These are phyloP conservation scores for Melaleuca quinquenervia DNA, from an alignment of 345 rosid species.

Conservation along the genomic window DNA sequence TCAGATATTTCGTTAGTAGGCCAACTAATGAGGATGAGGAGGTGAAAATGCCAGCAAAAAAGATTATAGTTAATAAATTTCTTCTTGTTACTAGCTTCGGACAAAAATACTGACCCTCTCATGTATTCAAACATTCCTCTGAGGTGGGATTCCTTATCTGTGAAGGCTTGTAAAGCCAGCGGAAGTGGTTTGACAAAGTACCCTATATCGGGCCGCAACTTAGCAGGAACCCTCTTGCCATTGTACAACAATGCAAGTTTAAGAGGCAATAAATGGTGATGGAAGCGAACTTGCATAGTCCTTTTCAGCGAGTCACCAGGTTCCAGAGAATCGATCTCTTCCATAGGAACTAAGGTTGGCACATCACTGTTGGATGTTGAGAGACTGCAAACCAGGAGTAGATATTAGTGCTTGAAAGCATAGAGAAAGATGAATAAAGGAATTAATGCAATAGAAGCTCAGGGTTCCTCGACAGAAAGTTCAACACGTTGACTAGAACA, in stretches of 20 bases:
- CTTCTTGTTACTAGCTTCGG: not conserved
- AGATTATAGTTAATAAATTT: not conserved
- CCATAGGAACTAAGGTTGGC: constrained; percentile 61
- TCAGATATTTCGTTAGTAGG: not conserved
- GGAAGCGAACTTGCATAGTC: constrained; percentile 72
- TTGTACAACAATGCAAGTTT: constrained; percentile 44
- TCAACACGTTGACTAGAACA: not conserved
- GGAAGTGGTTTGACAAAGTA: constrained; percentile 84
- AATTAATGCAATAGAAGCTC: not conserved
- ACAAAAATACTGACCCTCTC: constrained; percentile 49
- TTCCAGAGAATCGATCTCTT: constrained; percentile 50
- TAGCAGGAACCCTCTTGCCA: constrained; percentile 57
- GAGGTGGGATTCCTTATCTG: constrained; percentile 50
- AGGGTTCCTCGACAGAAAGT: not conserved
- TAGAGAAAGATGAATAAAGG: not conserved
- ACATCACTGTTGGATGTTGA: constrained; percentile 26
- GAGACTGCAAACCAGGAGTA: constrained; percentile 26
- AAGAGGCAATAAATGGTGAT: constrained; percentile 83
- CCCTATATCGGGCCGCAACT: constrained; percentile 91
- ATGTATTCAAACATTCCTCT: constrained; percentile 88
- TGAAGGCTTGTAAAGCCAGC: constrained; percentile 46
- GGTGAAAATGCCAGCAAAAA: not conserved
- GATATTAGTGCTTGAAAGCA: not conserved
- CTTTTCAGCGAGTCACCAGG: constrained; percentile 49
- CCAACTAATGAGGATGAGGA: not conserved